phyloP scores from a whole-genome alignment of 805 yeast species.

The Yamadazyma paraphyllophila region DNA sequence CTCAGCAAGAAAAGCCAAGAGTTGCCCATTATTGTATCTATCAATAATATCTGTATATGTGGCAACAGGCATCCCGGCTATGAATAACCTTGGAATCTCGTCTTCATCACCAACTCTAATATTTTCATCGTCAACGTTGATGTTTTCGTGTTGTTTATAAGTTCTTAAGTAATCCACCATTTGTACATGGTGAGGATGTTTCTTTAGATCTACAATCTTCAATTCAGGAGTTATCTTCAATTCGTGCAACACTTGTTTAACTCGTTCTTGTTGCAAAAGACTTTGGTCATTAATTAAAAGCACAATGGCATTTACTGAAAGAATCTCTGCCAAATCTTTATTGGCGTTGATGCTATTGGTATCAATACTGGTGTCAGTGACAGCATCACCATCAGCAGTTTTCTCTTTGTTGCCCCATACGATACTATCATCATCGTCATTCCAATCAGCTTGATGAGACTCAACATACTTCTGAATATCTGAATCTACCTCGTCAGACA shows the following conservation, averaged over 20 bases:
- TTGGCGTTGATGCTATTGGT: slow-evolving; percentile 11
- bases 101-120: slow-evolving; percentile 12
- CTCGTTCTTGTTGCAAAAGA: slow-evolving; percentile 15
- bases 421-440: neutral
- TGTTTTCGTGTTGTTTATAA: slow-evolving; percentile 8
- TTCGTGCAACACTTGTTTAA: slow-evolving; percentile 19
- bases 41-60: slow-evolving; percentile 24
- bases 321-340: slow-evolving; percentile 30
- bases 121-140: neutral
- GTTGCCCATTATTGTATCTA: slow-evolving; percentile 19
- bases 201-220: slow-evolving; percentile 25
- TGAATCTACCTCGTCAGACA: neutral
- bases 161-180: slow-evolving; percentile 25
- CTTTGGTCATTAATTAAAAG: slow-evolving; percentile 24
- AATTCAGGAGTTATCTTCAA: slow-evolving; percentile 34
- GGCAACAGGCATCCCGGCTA: slow-evolving; percentile 34
- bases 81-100: slow-evolving; percentile 32
- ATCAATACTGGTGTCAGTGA: neutral
- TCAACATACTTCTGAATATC: no score
- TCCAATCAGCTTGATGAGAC: neutral
- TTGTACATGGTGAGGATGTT: slow-evolving; percentile 29
- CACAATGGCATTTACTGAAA: slow-evolving; percentile 30
- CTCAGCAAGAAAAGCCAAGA: slow-evolving; percentile 21
- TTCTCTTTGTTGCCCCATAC: neutral
- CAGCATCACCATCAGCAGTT: no score